These are phyloP conservation scores for Camellia lanceoleosa DNA, from an alignment of 148 eudicot genomes.

Conservation along the genomic window DNA sequence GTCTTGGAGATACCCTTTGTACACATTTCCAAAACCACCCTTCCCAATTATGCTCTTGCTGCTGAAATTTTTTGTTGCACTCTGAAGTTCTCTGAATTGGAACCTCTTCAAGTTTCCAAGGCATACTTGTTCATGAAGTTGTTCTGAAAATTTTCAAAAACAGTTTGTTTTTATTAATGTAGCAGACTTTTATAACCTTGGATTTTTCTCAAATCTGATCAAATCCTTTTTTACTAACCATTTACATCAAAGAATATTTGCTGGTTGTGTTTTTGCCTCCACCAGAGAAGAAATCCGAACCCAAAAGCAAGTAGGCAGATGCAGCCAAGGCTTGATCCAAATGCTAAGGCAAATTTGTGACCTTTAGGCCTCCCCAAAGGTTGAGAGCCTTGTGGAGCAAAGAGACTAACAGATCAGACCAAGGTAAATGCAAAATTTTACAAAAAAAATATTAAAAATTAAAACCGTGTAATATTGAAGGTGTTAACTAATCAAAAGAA, in stretches of 20 bases:
- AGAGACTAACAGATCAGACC: neutral
- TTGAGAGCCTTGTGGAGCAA: conserved; percentile 35
- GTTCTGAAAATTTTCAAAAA: conserved; percentile 40
- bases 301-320: conserved; percentile 55
- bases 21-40: conserved; percentile 92
- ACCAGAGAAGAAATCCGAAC: conserved; percentile 72
- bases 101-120: conserved; percentile 88
- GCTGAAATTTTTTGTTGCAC: conserved; percentile 79
- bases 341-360: conserved; percentile 69
- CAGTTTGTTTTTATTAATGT: neutral
- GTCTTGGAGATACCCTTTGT: conserved; percentile 74
- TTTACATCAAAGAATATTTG: conserved; percentile 67
- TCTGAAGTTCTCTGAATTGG: conserved; percentile 73
- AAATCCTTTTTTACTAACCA: conserved; percentile 36
- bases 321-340: conserved; percentile 76
- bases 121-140: conserved; percentile 60
- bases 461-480: no score
- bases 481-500: no score
- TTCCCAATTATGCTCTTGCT: conserved; percentile 85
- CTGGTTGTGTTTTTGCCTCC: conserved; percentile 52
- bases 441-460: no score
- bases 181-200: neutral
- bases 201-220: neutral
- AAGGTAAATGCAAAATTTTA: no score
- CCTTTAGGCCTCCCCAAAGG: conserved; percentile 46